These are phyloP conservation scores for Clavariopsis aquatica DNA, from an alignment of 495 filamentous ascomycete species.

Conservation along the genomic window DNA sequence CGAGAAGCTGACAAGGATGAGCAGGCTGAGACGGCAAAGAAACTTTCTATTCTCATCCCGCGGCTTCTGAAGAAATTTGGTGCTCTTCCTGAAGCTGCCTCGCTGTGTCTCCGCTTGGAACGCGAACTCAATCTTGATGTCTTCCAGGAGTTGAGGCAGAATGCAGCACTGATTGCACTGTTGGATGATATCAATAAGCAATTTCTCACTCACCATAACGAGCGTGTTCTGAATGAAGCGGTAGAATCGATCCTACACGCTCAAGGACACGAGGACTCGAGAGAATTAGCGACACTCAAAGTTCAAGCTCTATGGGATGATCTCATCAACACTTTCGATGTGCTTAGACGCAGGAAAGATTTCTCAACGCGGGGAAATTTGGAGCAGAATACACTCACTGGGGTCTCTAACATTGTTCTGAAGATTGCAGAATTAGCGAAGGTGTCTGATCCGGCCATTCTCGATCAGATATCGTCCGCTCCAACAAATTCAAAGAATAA, in stretches of 20 bases:
- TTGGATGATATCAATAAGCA: conserved; percentile 93
- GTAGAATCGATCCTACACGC: conserved; percentile 81
- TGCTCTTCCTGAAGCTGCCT: conserved; percentile 79
- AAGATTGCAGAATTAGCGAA: conserved; percentile 81
- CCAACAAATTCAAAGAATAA: conserved; percentile 49
- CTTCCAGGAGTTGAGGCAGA: conserved; percentile 86
- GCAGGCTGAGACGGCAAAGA: conserved; percentile 71
- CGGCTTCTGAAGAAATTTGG: conserved; percentile 89
- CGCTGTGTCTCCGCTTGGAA: conserved; percentile 82
- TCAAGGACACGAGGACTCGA: conserved; percentile 78
- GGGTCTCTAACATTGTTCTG: conserved; percentile 75
- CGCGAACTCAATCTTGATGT: conserved; percentile 83
- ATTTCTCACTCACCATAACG: conserved; percentile 85
- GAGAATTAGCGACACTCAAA: conserved; percentile 79
- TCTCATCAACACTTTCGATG: conserved; percentile 66
- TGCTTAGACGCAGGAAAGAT: conserved; percentile 67
- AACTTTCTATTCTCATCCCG: conserved; percentile 76
- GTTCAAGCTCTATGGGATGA: conserved; percentile 83
- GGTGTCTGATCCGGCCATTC: conserved; percentile 69
- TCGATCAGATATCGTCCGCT: conserved; percentile 60
- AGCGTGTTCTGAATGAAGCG: conserved; percentile 81
- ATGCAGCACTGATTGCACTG: conserved; percentile 75
- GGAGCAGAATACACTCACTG: conserved; percentile 59
- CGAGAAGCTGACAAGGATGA: conserved; percentile 63
- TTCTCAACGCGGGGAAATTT: conserved; percentile 64